Evolutionary conservation across 805 yeast species (phyloP), one percentile per base, ranked within the genome.

Genomic region (Zygosaccharomyces bisporus): DNA sequence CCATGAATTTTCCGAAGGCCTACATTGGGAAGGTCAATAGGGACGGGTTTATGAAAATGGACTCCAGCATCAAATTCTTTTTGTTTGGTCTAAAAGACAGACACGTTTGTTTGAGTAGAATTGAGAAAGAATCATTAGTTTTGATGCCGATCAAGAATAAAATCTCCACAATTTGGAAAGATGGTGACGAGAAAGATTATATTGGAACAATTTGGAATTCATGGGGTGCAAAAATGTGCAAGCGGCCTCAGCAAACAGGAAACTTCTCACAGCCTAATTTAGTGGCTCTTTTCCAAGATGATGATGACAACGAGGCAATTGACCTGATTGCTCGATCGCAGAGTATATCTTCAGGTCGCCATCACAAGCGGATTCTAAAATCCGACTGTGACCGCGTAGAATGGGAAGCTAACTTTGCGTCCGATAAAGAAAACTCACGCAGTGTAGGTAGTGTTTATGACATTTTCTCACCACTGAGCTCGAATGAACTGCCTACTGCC

Each of bases 91-190:
- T 45, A 10, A 33, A 37, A n/a, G 23, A 38, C 1, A 43, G 31
- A 3, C 37, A 31, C 6, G 21, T 23, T 17, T 33, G 40, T 4
- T 37, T 47, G 9, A 32, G 34, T n/a, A 30, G 24, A 8, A 38
- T 54, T 17, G 19, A 25, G 14, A 32, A 16, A 5, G 38, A 44
- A 16, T 39, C 46, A 8, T 29, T 54, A n/a, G 24, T 38, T 12
- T 45, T 50, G 7, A 44, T 23, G 9, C 29, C 39, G 7, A 34
- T 45, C 13, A 39, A 41, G 16, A 21, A 43, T 12, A 50, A 51
- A 20, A 36, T 54, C 2, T 39, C 53, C 6, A 52, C 55, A 6
- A 46, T 54, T 8, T 54, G 57, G 57, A 52, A 45, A 24, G 45
- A 39, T 4, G 48, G 49, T 1, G 40, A 36, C 4, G 53, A 51